A percentile compares a stretch with the other conserved stretches of the same genome.
These are phyloP conservation scores for Mrakia blollopis DNA, from an alignment of 768 basidiomycete species.

Conservation along the genomic window DNA sequence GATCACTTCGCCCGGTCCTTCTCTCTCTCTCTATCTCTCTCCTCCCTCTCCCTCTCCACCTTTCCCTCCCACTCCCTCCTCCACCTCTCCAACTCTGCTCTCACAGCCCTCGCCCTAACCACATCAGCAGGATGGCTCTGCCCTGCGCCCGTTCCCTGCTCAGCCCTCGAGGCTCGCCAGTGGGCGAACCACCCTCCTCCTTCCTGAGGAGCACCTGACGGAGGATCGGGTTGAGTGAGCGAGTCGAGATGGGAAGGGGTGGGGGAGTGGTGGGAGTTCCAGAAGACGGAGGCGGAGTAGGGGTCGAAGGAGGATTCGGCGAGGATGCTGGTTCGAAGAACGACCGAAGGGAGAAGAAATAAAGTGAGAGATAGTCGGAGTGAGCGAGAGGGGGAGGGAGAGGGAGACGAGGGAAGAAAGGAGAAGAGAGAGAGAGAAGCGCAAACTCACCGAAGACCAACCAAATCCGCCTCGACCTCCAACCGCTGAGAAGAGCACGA, in stretches of 20 bases:
- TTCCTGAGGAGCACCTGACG: not conserved
- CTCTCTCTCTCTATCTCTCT: not conserved
- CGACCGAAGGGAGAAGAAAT: not conserved
- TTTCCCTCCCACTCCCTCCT: conserved; percentile 8
- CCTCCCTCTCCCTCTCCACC: not conserved
- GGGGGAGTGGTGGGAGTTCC: not conserved
- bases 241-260: not conserved
- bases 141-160: not conserved
- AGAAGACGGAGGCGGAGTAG: not conserved
- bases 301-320: conserved; percentile 2
- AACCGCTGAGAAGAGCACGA: not conserved
- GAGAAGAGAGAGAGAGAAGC: not conserved
- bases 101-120: not conserved
- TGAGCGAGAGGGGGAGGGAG: too few species aligned
- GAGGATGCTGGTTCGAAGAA: not conserved
- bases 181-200: not conserved
- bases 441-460: not conserved
- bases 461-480: not conserved
- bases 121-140: conserved; percentile 1
- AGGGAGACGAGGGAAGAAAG: not conserved
- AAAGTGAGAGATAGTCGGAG: not conserved
- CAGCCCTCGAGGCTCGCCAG: not conserved
- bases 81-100: not conserved
- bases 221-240: not conserved
- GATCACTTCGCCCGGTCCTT: too few species aligned